Conservation (phyloP, 2,329 filamentous ascomycete genomes). For the Curvularia lunata region DNA sequence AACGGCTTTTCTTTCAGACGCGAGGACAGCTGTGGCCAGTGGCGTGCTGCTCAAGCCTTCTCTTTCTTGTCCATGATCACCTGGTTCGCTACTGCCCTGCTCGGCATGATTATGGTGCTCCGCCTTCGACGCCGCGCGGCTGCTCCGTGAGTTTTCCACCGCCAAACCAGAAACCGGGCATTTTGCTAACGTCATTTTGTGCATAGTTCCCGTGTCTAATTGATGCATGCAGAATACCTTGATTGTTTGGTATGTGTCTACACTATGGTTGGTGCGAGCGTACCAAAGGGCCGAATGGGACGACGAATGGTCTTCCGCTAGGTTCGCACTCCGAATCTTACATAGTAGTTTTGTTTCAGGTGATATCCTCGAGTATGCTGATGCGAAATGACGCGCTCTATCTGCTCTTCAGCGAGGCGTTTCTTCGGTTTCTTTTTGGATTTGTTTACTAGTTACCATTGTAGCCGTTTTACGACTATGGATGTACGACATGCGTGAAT, state of each 20-base stretch:
- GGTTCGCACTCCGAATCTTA: not conserved
- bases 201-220: not conserved
- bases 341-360: too few relatives aligned
- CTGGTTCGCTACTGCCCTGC: conserved; percentile 66
- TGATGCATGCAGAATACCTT: not conserved
- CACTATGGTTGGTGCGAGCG: too few relatives aligned
- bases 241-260: not conserved
- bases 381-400: not conserved
- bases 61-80: conserved; percentile 72
- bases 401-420: not conserved
- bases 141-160: conserved; percentile 11
- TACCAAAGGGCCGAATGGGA: not conserved
- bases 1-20: conserved; percentile 52
- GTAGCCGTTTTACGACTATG: not conserved
- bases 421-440: not conserved
- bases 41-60: conserved; percentile 75
- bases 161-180: not conserved
- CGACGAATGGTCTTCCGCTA: not conserved
- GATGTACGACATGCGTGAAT: not conserved
- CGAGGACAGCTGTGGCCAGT: conserved; percentile 65
- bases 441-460: not conserved
- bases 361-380: not conserved
- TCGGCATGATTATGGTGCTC: conserved; percentile 31
- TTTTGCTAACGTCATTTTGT: not conserved
- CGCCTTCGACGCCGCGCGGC: conserved; percentile 21